Evolutionary conservation across 2,329 filamentous ascomycete species (phyloP), one percentile per base, ranked within the genome.

Genomic region (Fusarium sp.): DNA sequence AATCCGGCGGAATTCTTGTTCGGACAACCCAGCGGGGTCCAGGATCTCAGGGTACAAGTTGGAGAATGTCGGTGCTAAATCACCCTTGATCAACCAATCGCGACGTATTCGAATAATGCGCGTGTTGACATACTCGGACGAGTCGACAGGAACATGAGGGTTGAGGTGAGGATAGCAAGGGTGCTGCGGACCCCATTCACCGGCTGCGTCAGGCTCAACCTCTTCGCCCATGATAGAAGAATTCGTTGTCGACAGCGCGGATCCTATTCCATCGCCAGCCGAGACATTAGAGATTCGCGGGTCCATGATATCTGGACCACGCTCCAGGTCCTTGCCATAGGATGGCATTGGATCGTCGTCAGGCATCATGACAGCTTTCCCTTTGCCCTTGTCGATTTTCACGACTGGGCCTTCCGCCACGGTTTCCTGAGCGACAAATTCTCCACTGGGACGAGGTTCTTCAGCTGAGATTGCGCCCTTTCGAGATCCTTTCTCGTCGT

Each of bases 31-130:
- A 0, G 88, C 88, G 1, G 94, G 93, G 69, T 97, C 94, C 10
- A 99, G 83, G 58, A 99, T 97, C 76, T 99, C 96, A 0, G 96
- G 96, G 74, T 99, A 99, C 4, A 97, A 84, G 73, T 98, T 97
- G 17, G 93, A 96, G 76, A 96, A 98, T 0, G 94, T 93, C 0
- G 96, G 96, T 2, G 94, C 95, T 27, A 97, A 82, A 78, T 99
- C 96, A 35, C 95, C 96, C 63, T 90, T 87, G 29, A 94, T 79
- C 80, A 98, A 90, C 92, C 94, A 99, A 79, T 99, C 96, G 40
- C 96, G 87, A 58, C 90, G 90, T 66, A 99, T 91, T 17, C 96
- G 90, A 73, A 99, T 97, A 67, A 99, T 92, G 57, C 95, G 90
- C 3, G 96, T 99, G 9, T 85, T 88, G 43, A 85, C 79, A 74